Evolutionary conservation across 352 stramenopile genomes (phyloP).

Genomic region (Thraustotheca clavata): DNA sequence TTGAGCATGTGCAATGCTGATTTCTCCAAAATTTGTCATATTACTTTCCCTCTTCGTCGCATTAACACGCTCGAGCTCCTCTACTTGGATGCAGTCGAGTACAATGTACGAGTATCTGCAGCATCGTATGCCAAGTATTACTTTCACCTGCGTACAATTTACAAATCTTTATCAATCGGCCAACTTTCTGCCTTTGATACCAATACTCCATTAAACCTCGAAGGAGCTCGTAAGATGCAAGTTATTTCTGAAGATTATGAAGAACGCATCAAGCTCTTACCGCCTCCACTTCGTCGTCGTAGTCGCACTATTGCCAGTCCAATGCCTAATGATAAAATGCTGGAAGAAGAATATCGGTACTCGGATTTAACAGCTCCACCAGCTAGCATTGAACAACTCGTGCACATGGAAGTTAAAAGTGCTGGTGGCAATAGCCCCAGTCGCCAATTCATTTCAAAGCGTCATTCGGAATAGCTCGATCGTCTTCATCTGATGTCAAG

Average conservation of each 20-base stretch:
- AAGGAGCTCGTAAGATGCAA: slow-evolving; percentile 80
- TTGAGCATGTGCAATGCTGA: slow-evolving; percentile 97
- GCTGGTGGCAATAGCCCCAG: slow-evolving; percentile 39
- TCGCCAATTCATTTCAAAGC: slow-evolving; percentile 13
- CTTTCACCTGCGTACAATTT: slow-evolving; percentile 94
- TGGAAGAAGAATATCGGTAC: slow-evolving; percentile 21
- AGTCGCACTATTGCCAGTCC: slow-evolving; percentile 66
- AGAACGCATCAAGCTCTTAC: slow-evolving; percentile 69
- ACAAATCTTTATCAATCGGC: slow-evolving; percentile 87
- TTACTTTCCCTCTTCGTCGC: slow-evolving; percentile 83
- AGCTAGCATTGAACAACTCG: slow-evolving; percentile 71
- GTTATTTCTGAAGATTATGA: slow-evolving; percentile 83
- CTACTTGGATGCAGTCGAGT: slow-evolving; percentile 86
- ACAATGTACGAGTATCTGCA: slow-evolving; percentile 82
- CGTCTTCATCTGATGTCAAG: slow-evolving; percentile 3
- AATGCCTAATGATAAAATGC: slow-evolving; percentile 7
- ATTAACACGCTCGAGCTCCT: slow-evolving; percentile 95
- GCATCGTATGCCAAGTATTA: slow-evolving; percentile 93
- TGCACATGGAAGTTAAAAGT: slow-evolving; percentile 73
- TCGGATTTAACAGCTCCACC: slow-evolving; percentile 37
- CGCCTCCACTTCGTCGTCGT: slow-evolving; percentile 46
- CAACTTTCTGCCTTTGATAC: slow-evolving; percentile 65
- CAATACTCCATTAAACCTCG: slow-evolving; percentile 67
- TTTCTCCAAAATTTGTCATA: slow-evolving; percentile 90
- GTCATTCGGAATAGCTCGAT: slow-evolving; percentile 17